Evolutionary conservation across 2,329 filamentous ascomycete genomes (phyloP).

Genomic region (Moelleriella libera): DNA sequence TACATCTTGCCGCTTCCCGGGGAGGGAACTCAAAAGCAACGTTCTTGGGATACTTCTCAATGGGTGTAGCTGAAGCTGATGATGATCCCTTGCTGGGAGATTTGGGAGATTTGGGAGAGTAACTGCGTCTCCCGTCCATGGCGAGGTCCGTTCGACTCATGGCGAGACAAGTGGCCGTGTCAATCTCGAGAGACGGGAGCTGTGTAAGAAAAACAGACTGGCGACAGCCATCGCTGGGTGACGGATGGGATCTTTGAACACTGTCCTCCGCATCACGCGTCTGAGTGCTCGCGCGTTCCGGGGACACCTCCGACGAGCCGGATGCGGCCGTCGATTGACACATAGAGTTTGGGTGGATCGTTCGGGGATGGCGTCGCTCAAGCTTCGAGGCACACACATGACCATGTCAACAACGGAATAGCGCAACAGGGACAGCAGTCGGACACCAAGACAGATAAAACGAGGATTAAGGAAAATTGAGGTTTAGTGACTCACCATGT

Average conservation of each 20-base stretch:
- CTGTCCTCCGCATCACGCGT: constrained; percentile 3
- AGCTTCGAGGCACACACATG: constrained; percentile 5
- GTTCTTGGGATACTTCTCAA: constrained; percentile 1
- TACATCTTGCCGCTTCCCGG: constrained; percentile 25
- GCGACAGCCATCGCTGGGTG: constrained; percentile 1
- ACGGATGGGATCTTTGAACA: constrained; percentile 1
- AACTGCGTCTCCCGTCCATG: constrained; percentile 4
- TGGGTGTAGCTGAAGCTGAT: constrained; percentile 4
- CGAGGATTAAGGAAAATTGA: not conserved
- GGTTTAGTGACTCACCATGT: constrained; percentile 33
- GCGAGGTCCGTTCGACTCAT: constrained; percentile 3
- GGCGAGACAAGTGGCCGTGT: constrained; percentile 3
- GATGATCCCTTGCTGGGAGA: not conserved
- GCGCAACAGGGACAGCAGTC: not conserved
- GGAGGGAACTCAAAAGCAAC: constrained; percentile 18
- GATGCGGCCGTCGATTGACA: not conserved
- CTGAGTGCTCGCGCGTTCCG: constrained; percentile 6
- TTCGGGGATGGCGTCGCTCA: constrained; percentile 8
- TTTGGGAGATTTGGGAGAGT: not conserved
- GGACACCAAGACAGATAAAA: not conserved
- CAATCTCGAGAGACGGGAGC: constrained; percentile 6
- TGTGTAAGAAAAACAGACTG: constrained; percentile 3
- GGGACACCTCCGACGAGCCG: not conserved
- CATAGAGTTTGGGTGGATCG: constrained; percentile 1
- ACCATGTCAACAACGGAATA: not conserved